Conservation (phyloP, 1,139 yeast genomes). For the Debaryomycetaceae sp. region DNA sequence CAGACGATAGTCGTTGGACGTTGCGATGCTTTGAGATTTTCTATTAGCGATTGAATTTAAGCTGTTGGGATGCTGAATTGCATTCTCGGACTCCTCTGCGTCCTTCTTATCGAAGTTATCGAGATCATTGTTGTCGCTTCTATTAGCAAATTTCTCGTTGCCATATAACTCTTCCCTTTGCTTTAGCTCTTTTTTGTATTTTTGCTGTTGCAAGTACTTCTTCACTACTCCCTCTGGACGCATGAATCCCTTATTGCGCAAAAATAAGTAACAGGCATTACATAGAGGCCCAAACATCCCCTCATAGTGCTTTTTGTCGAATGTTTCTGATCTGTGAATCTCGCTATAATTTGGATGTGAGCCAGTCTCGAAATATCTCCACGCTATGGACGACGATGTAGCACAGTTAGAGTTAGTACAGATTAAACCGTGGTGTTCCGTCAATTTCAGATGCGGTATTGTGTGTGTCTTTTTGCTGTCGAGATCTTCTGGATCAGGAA, state of each 20-base stretch:
- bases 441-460: constrained; percentile 36
- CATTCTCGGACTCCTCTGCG: background rate
- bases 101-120: background rate
- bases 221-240: constrained; percentile 48
- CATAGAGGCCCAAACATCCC: constrained; percentile 53
- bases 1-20: constrained; percentile 22
- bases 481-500: constrained; percentile 45
- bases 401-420: constrained; percentile 46
- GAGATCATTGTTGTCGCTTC: constrained; percentile 1
- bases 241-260: constrained; percentile 50
- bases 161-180: constrained; percentile 18
- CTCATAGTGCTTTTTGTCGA: constrained; percentile 40
- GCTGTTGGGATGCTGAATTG: constrained; percentile 9
- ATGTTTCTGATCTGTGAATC: constrained; percentile 36
- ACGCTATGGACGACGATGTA: constrained; percentile 38
- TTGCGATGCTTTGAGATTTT: constrained; percentile 18
- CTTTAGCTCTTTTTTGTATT: constrained; percentile 35
- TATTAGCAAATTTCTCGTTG: background rate
- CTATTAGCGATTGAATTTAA: constrained; percentile 16
- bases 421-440: constrained; percentile 37
- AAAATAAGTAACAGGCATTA: constrained; percentile 48
- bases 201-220: constrained; percentile 46
- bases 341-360: constrained; percentile 38
- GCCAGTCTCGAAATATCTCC: constrained; percentile 48
- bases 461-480: constrained; percentile 46